These are phyloP conservation scores for Pichia occidentalis DNA, from an alignment of 805 yeast species.

Conservation along the genomic window DNA sequence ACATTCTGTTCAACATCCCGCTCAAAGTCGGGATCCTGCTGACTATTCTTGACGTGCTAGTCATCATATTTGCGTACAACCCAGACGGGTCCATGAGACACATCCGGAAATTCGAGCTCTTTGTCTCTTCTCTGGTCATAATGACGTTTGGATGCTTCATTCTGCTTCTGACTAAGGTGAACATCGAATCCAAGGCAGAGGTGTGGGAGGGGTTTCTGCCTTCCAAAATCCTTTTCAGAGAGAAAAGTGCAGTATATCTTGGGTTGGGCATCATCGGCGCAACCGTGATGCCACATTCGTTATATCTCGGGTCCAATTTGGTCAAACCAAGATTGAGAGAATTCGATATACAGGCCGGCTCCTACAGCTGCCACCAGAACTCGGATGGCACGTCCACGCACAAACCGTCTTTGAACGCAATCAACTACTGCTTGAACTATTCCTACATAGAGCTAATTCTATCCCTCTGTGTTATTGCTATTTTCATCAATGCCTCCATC, in stretches of 20 bases:
- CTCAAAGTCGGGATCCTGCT: slow-evolving; percentile 66
- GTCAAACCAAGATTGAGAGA: slow-evolving; percentile 81
- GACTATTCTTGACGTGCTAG: slow-evolving; percentile 75
- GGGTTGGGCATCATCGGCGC: slow-evolving; percentile 87
- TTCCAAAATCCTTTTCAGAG: slow-evolving; percentile 41
- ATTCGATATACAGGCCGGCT: slow-evolving; percentile 45
- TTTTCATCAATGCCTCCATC: slow-evolving; percentile 82
- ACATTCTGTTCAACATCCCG: slow-evolving; percentile 71
- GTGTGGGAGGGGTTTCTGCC: slow-evolving; percentile 71
- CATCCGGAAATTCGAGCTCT: slow-evolving; percentile 69
- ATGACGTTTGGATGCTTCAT: slow-evolving; percentile 74
- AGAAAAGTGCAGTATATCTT: slow-evolving; percentile 62
- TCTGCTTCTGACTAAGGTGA: slow-evolving; percentile 55
- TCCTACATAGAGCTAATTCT: slow-evolving; percentile 65
- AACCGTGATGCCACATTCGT: slow-evolving; percentile 90
- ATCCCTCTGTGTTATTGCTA: slow-evolving; percentile 71
- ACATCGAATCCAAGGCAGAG: slow-evolving; percentile 44
- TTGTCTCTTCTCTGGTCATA: slow-evolving; percentile 64
- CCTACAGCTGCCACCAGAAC: slow-evolving; percentile 12
- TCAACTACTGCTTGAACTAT: slow-evolving; percentile 61
- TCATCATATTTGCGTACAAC: slow-evolving; percentile 70
- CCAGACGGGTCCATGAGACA: slow-evolving; percentile 71
- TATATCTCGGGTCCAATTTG: slow-evolving; percentile 78
- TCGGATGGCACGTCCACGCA: slow-evolving; percentile 33
- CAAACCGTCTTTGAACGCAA: slow-evolving; percentile 67